Base-by-base conservation (phyloP, 2,329 filamentous ascomycete species). In the Apiospora hydei region DNA sequence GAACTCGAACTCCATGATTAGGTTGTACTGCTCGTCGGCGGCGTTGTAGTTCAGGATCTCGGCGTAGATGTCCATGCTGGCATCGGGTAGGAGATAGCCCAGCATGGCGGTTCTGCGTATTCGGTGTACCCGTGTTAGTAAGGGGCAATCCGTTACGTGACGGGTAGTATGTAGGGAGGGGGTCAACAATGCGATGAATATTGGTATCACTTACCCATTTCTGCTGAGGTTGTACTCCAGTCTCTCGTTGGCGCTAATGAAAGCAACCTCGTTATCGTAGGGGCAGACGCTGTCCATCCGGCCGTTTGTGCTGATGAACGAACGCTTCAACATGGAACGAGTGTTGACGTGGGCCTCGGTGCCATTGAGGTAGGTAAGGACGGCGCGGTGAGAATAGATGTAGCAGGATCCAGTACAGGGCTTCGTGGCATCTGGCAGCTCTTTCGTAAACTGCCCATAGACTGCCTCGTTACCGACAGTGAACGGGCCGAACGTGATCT, bases 1-100 rank as follows among this genome's bases (percentile, higher is more conserved):
- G 21, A 41, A 41, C 21, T 64, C 57, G 18, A 41, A 64, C 57
- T 64, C 57, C 34, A 64, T 3, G 57, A n/a, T 14, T 10, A 64
- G 34, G 34, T 41, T n/a, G 57, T 41, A 64, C 18, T 64, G 18
- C 57, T 64, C 18, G 18, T 4, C 34, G 8, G 4, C 57, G 18
- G 18, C 4, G 57, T 64, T 64, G 34, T 64, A 64, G 57, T 64
- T 64, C 18, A 64, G 3, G 14, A 64, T n/a, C 18, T 64, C 57
- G 30, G 57, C 34, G 11, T 64, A 64, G 34, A 64, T 18, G 10
- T 41, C n/a, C 57, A 64, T 64, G 30, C 18, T 21, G 34, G 34
- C 57, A 4, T 64, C 57, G 11, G 57, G 57, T 34, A 64, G 34
- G 57, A 64, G 57, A 13, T 64, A 64, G 10, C 57, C 57, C 18